Percentiles rank a stretch among this genome's conserved stretches.
phyloP scores from a whole-genome alignment of 305 asterid genomes.

The Fraxinus dipetala region DNA sequence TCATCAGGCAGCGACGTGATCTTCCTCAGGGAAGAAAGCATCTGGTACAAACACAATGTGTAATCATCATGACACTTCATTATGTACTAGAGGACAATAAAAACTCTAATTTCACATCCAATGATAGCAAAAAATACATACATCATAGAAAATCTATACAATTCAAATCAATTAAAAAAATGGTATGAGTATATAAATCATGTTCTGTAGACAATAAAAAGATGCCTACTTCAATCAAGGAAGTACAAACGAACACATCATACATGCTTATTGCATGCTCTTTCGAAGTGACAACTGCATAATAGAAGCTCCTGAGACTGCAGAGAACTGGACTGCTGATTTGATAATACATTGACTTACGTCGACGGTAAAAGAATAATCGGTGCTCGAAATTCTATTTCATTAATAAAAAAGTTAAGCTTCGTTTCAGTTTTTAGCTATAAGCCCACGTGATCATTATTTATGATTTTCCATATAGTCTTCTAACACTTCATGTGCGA shows the following conservation, averaged over 20 bases:
- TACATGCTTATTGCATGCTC: neutral
- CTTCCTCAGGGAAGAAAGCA: conserved; percentile 73
- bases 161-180: neutral
- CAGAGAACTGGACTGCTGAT: neutral
- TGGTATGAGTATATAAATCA: neutral
- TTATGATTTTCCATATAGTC: neutral
- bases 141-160: neutral
- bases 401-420: neutral
- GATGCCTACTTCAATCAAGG: neutral
- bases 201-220: neutral
- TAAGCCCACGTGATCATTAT: neutral
- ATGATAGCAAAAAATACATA: conserved; percentile 26
- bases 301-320: neutral
- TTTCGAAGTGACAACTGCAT: neutral
- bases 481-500: neutral
- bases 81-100: neutral
- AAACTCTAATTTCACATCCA: neutral
- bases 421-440: neutral
- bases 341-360: neutral
- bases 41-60: conserved; percentile 44
- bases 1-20: conserved; percentile 69
- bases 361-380: neutral
- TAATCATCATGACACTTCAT: neutral
- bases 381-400: neutral
- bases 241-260: neutral